A percentile compares a stretch with the other conserved stretches of the same genome.
Conservation (phyloP, 2,329 filamentous ascomycete species). For the Huntiella omanensis region DNA sequence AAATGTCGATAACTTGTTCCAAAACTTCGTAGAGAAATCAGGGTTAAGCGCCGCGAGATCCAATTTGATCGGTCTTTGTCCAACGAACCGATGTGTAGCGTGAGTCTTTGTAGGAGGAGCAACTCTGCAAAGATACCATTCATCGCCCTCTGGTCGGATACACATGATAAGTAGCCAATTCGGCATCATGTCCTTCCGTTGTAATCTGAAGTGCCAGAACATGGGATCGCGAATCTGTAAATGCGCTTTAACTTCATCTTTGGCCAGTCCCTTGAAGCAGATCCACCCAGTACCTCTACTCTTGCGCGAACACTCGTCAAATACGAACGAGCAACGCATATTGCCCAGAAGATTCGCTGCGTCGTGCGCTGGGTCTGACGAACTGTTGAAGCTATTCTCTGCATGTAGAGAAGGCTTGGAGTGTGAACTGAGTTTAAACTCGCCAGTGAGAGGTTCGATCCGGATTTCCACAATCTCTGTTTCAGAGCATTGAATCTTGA, state of each 20-base stretch:
- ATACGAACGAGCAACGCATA: conserved; percentile 41
- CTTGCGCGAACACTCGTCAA: conserved; percentile 40
- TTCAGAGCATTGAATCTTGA: conserved; percentile 44
- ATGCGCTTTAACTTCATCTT: conserved; percentile 38
- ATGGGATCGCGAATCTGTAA: conserved; percentile 42
- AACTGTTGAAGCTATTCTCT: conserved; percentile 46
- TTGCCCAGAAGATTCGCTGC: conserved; percentile 38
- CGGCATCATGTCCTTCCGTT: conserved; percentile 49
- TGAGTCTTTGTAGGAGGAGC: not conserved
- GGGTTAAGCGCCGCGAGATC: conserved; percentile 26
- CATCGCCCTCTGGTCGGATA: conserved; percentile 53
- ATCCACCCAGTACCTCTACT: conserved; percentile 49
- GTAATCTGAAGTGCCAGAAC: conserved; percentile 49
- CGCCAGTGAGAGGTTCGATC: conserved; percentile 64
- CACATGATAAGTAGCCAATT: conserved; percentile 56
- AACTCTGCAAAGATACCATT: conserved; percentile 59
- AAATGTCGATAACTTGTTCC: conserved; percentile 31
- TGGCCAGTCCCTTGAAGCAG: conserved; percentile 26
- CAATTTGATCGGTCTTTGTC: conserved; percentile 15
- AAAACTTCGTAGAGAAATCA: conserved; percentile 30
- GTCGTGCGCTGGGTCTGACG: conserved; percentile 36
- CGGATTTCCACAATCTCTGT: conserved; percentile 23
- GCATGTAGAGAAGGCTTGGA: conserved; percentile 34
- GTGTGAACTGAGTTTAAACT: conserved; percentile 50
- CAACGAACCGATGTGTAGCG: conserved; percentile 1